A percentile compares a stretch with the other conserved stretches of the same genome.
Conservation (phyloP, 768 basidiomycete species). For the Kwoniella dendrophila region DNA sequence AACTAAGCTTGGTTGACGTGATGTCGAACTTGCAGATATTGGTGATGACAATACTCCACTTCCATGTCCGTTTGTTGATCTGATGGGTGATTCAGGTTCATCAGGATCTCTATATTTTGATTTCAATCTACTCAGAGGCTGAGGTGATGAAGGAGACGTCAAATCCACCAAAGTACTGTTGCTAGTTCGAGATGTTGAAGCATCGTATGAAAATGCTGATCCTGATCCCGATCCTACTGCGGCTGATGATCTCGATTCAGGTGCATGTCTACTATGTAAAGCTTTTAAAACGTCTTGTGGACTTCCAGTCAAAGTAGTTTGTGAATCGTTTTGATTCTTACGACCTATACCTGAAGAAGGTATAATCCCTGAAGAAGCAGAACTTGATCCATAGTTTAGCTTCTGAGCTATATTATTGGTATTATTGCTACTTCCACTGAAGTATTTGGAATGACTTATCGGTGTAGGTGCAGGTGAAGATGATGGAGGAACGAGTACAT, state of each 20-base stretch:
- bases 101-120: constrained; percentile 34
- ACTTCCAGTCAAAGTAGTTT: constrained; percentile 20
- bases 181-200: constrained; percentile 12
- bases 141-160: constrained; percentile 32
- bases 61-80: constrained; percentile 1
- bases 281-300: constrained; percentile 23
- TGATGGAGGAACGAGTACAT: constrained; percentile 25
- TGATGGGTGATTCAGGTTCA: constrained; percentile 33
- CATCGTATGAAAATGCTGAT: constrained; percentile 19
- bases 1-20: constrained; percentile 28
- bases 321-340: constrained; percentile 1
- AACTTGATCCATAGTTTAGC: constrained; percentile 3
- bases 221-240: not conserved
- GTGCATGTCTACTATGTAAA: constrained; percentile 23
- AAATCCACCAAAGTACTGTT: constrained; percentile 2
- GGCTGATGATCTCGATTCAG: constrained; percentile 1
- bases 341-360: constrained; percentile 26
- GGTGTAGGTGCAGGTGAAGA: constrained; percentile 25
- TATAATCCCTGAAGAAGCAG: constrained; percentile 7
- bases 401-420: not conserved
- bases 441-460: not conserved
- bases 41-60: constrained; percentile 9
- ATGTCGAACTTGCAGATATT: not conserved
- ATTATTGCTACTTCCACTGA: not conserved
- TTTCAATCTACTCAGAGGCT: constrained; percentile 37